Base-by-base conservation (phyloP, 768 basidiomycete species). In the Grammothele lineata region DNA sequence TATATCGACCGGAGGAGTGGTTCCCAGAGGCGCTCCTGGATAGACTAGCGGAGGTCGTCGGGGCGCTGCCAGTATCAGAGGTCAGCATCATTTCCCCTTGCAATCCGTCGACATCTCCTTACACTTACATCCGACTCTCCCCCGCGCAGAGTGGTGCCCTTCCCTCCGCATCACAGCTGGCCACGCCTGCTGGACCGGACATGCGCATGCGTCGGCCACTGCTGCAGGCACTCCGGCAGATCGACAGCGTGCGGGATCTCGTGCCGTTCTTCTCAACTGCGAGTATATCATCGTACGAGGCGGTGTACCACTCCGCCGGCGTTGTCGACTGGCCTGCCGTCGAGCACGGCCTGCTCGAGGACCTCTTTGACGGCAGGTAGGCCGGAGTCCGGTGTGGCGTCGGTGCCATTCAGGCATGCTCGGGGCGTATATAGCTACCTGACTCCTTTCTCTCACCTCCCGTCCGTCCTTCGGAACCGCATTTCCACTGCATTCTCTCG, bases 181-280 rank as follows among this genome's bases (percentile, higher is more conserved):
- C 38, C 5, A 54, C 56, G 33, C 57, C 57, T 14, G 43, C 45
- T 9, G 45, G 41, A 14, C 48, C 17, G 61, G 61, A 17, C 54
- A 61, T 72, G 19, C 58, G 72, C 24, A 75, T 85, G 65, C 85
- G 93, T 7, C 76, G 81, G 40, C 93, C 94, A 2, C 71, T 92
- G 50, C 70, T 98, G 44, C 73, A 73, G 24, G 64, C 71, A 3
- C 41, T 91, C 19, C 81, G 80, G 40, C 82, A 87, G 53, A 85
- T 97, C 47, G 83, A 85, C 51, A 92, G 89, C 43, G 80, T 96
- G 34, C 78, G 82, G 30, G 89, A 96, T 58, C 70, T 99, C 21
- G 76, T 83, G n/a, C 78, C 85, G 1, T 99, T 99, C 72, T 93
- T 98, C 66, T 83, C 91, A 1, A 78, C 83, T 47, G 84, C 93